Base-by-base conservation (phyloP, 768 basidiomycete species). In the Phlegmacium glaucopus region DNA sequence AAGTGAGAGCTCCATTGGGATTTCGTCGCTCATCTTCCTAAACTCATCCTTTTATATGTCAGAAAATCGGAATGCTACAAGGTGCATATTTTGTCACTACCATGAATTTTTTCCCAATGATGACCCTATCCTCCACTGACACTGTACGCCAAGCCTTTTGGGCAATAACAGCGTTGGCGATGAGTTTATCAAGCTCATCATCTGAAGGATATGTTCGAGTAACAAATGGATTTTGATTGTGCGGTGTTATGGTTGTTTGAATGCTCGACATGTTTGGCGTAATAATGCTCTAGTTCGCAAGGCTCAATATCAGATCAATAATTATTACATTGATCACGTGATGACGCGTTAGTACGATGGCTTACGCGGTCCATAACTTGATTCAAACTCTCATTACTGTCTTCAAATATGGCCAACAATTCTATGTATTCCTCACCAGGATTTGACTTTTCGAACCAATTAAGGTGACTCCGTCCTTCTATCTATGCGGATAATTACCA, bases 201-300 rank as follows among this genome's bases (percentile, higher is more conserved):
- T 74, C 62, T 2, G 72, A 68, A 4, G 87, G 84, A 58, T 94
- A 90, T 6, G 70, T 70, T 22, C 89, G 75, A 6, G 79, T 82
- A 16, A 85, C 78, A 46, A 79, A 75, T 5, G 85, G 80, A 60
- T 83, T 59, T 57, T 90, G 91, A 53, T 63, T 87, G 62, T 91
- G 87, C 9, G 94, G 94, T 11, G 70, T 82, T 60, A 95, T 85
- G 1, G 94, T 95, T 1, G 87, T 92, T 63, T 95, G 94, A 9
- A 62, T 57, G 26, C 34, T 45, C 9, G 67, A 50, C 68, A 72
- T 69, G 60, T 52, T 66, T 49, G 55, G 57, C 34, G 51, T 6
- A 34, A 34, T 10, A 34, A n/a, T n/a, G n/a, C n/a, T n/a, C n/a
- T n/a, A n/a, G n/a, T n/a, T n/a, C n/a, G n/a, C n/a, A n/a, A n/a